Evolutionary conservation across 768 basidiomycete genomes (phyloP), one percentile per base, ranked within the genome.

Genomic region (Tulasnella sp.): DNA sequence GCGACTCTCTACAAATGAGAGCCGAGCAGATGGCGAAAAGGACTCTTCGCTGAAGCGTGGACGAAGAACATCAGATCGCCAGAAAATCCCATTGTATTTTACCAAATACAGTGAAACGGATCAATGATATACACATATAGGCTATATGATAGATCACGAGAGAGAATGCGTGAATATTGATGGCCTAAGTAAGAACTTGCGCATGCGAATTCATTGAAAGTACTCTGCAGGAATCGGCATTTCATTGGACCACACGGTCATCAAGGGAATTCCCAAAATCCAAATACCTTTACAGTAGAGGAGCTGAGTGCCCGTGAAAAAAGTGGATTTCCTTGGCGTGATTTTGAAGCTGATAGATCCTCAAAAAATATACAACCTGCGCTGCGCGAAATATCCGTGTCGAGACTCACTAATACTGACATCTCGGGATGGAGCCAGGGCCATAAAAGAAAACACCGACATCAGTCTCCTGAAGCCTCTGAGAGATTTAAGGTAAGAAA

Each of bases 401-500:
- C 39, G 4, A 8, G 36, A 22, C 34, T 1, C 2, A 19, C 7
- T 14, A 41, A 14, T 39, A 59, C 63, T 12, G 52, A 64, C 75
- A 85, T 83, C 77, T 80, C 86, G 34, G 90, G 91, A 59, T 94
- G 80, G 12, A 83, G 0, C 88, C 75, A 2, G 94, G 93, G 16
- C 94, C 94, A 77, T 94, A 96, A 85, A 93, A 96, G 83, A 94
- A 92, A 78, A 96, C 94, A 67, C 94, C 95, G 69, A 92, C 88
- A 77, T 95, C 94, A 1, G 95, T 91, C 75, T 92, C 89, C 0
- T 90, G 87, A 76, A 97, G 95, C 79, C 90, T 92, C 77, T 91
- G 87, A 1, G 84, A 84, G 71, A 98, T 86, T 11, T 89, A 89
- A 29, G 75, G 40, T 7, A 59, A 59, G 16, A 6, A 72, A 16